Evolutionary conservation across 1,284 basidiomycete species (phyloP), one percentile per base, ranked within the genome.

Genomic region (Coniophora puteana): DNA sequence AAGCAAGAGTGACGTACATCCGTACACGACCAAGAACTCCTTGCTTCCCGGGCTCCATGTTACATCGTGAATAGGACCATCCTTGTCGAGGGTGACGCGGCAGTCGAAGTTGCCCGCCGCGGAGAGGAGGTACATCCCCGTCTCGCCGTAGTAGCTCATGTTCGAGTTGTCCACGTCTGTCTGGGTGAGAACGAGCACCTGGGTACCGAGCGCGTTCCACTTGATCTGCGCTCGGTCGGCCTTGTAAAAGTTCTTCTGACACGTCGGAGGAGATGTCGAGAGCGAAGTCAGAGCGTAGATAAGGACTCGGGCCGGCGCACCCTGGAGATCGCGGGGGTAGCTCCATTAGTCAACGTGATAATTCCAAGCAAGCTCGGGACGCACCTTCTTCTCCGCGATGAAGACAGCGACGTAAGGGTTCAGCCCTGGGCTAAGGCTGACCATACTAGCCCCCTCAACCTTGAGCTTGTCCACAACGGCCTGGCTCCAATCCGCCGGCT

Each of bases 91-190:
- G 4, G 83, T 79, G 25, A 99, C 88, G 20, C 92, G 77, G 61
- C 91, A 93, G 62, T 98, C 94, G 53, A 94, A 98, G 52, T 90
- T 89, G 26, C 95, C 94, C n/a, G 90, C 84, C n/a, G 93, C 83
- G 47, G 84, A 91, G 51, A 98, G 79, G 35, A 98, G 77, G 65
- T 96, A 98, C 53, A 99, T 71, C 50, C 93, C 91, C 8, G 93
- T 96, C 71, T 98, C 94, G 45, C 95, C 96, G 52, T 98, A 99
- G 66, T 99, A 99, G 55, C 87, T 94, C 75, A 92, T 97, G 66
- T 95, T 95, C 24, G 91, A 89, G 62, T 91, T 90, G 63, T 99
- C 95, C 44, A 98, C 93, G 53, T 99, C 96, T 6, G 93, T 95
- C 53, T 94, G 90, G 0, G 95, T 95, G 33, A 97, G 68, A 49